Evolutionary conservation across 805 yeast species (phyloP), one percentile per base, ranked within the genome.

Genomic region (Schwanniomyces occidentalis): DNA sequence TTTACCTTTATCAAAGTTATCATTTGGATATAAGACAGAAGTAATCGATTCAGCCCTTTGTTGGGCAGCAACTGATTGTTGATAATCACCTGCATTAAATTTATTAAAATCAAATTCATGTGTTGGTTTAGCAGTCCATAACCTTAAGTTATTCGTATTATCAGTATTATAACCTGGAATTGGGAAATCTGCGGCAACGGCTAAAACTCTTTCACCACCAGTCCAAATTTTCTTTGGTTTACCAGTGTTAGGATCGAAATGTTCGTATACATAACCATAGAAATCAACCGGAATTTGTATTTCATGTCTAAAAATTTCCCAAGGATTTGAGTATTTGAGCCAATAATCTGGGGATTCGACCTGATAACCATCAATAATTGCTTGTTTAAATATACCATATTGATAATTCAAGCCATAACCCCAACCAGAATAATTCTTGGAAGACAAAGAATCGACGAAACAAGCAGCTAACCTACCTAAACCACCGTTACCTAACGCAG

Each of bases 401-500:
- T 88, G 88, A 66, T 89, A 89, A 57, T 95, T 82, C 48, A 89
- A 69, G 41, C 97, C 96, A 59, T 89, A 89, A 44, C 97, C 97
- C 97, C 97, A 89, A 33, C 95, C 95, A 12, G 95, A 88, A 59
- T 85, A 86, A 60, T 85, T 81, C 46, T 85, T 83, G 4, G 95
- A 80, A 22, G 93, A 78, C 57, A 89, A 67, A 1, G 96, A 87
- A 64, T 90, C 96, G 30, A 89, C 78, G 56, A 88, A 89, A 63
- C 96, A 90, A 14, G 96, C 96, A 15, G 96, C 96, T 54, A 89
- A 71, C 57, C 97, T 78, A 44, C 97, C 97, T 37, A 89, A 69
- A 45, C 97, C 97, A 56, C 97, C 97, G 54, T 90, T 90, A 52
- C 97, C 97, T 36, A 89, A 73, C 16, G 89, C 96, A 8, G 96